Evolutionary conservation across 331 rosid species (phyloP).

Genomic region (Ulmus americana): DNA sequence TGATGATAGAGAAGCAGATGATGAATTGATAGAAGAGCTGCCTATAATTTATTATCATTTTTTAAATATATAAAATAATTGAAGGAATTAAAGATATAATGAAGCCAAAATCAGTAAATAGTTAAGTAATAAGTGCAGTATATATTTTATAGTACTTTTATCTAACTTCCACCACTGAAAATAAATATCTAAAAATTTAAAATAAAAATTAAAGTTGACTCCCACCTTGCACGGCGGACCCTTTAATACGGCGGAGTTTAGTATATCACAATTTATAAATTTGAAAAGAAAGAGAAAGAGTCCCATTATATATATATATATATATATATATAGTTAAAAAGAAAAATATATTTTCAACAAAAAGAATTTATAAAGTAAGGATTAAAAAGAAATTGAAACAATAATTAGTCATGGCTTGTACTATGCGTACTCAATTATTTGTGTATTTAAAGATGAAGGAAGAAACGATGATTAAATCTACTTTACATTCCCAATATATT

Average conservation of each 20-base stretch:
- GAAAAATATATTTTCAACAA: no score
- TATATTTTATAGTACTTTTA: background rate
- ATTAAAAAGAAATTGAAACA: background rate
- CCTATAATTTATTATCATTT: background rate
- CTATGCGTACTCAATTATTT: background rate
- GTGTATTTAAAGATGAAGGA: background rate
- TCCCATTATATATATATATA: no score
- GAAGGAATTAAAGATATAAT: background rate
- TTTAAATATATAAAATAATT: background rate
- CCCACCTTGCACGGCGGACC: background rate
- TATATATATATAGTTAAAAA: no score
- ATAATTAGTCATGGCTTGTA: background rate
- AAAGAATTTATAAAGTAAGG: background rate
- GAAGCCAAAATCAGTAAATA: conserved; percentile 3
- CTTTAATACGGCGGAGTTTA: background rate
- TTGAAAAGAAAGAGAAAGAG: no score
- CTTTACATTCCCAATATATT: no score
- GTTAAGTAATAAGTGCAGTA: background rate
- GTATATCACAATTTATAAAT: background rate
- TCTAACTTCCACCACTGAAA: background rate
- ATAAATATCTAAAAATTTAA: background rate
- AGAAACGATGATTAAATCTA: no score
- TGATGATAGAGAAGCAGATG: conserved; percentile 13
- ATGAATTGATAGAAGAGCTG: conserved; percentile 16
- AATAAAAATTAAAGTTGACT: background rate